Evolutionary conservation across 768 basidiomycete species (phyloP), one percentile per base, ranked within the genome.

Genomic region (Baorangia bicolor): DNA sequence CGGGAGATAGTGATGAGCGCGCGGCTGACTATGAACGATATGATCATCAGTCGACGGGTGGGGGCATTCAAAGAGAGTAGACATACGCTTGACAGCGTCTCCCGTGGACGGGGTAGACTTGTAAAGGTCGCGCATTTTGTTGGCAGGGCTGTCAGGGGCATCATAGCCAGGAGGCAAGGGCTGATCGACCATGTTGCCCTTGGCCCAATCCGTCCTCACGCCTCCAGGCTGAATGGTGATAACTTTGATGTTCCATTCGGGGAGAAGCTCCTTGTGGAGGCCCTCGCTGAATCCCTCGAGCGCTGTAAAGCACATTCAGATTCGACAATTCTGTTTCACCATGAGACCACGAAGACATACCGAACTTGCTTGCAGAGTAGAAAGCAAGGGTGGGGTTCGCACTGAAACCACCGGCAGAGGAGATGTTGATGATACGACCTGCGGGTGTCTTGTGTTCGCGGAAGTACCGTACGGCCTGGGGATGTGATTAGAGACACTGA

Each of bases 401-500:
- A 12, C 16, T 34, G 55, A 67, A 64, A 21, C 65, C 65, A 23
- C 55, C 59, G 4, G 25, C 55, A 5, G 61, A 66, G 7, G 61
- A 60, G 33, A 66, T 31, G 12, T 66, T 65, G 51, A 66, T 39
- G 42, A 64, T 51, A 37, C 63, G 63, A 34, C 63, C 63, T 0
- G 63, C 53, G 2, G 63, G 51, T 7, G 20, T 49, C 21, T 71
- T 68, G 46, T 60, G 57, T 23, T 68, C 68, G 11, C 69, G 64
- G 57, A 73, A 73, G 46, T 64, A 67, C 44, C 54, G 57, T 11
- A 73, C 63, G n/a, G n/a, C n/a, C n/a, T n/a, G n/a, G n/a, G n/a
- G n/a, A n/a, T n/a, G n/a, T n/a, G n/a, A n/a, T n/a, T 30, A 63
- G 51, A n/a, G 3, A 45, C 20, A 8, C 13, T 0, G 44, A 27